These are phyloP conservation scores for Jatropha curcas DNA, from an alignment of 345 rosid genomes.

Conservation along the genomic window DNA sequence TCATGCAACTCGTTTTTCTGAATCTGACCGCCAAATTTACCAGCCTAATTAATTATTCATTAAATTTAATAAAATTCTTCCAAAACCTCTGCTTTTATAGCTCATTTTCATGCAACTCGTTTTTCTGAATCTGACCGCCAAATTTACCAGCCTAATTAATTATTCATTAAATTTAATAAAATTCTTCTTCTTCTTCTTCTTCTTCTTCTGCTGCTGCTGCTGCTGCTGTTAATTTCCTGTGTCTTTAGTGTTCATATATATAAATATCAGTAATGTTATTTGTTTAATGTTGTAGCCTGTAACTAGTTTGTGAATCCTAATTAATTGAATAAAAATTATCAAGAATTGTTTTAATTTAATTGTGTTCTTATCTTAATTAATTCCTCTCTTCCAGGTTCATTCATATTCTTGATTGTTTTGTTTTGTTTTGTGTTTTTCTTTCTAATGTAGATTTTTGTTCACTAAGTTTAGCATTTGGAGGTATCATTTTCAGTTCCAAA, in stretches of 20 bases:
- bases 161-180: too few species aligned
- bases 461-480: not conserved
- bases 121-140: slow-evolving; percentile 45
- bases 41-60: slow-evolving; percentile 1
- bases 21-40: slow-evolving; percentile 40
- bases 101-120: slow-evolving; percentile 49
- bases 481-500: not conserved
- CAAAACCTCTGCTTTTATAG: slow-evolving; percentile 58
- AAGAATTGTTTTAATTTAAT: not conserved
- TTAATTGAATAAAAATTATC: not conserved
- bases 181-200: not conserved
- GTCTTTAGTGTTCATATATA: not conserved
- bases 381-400: not conserved
- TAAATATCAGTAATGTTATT: too few species aligned
- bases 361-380: not conserved
- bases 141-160: slow-evolving; percentile 22
- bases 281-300: slow-evolving; percentile 7
- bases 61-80: not conserved
- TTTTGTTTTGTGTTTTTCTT: not conserved
- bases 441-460: not conserved
- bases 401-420: not conserved
- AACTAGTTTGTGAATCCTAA: slow-evolving; percentile 11
- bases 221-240: too few species aligned
- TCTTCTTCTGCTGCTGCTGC: not conserved
- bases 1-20: slow-evolving; percentile 47